Base-by-base conservation (phyloP, 768 basidiomycete species). In the Phlegmacium glaucopus region DNA sequence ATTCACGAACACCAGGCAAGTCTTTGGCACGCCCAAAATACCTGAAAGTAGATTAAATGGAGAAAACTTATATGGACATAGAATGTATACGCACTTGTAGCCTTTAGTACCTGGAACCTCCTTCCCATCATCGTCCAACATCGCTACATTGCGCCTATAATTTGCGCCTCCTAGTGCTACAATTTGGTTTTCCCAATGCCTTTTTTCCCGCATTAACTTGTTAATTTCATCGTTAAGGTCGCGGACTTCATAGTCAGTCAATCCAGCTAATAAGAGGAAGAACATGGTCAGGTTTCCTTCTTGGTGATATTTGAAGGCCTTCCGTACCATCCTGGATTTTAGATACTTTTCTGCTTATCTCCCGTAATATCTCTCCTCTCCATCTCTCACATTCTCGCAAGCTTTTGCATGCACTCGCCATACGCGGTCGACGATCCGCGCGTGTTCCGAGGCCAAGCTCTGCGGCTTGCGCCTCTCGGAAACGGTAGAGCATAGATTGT, bases 211-310 rank as follows among this genome's bases (percentile, higher is more conserved):
- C 77, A 99, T 72, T 11, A 96, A 72, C 61, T 86, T 90, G 75
- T 98, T 99, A 54, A 99, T 99, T 60, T 97, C 94, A 64, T 98
- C 94, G 62, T 99, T 99, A 36, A 97, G 60, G 63, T 97, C 95
- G 25, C 95, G 84, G 39, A 94, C 83, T 71, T 97, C 94, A 62
- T 97, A 97, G 72, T 97, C 93, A 18, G 89, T 88, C 64, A 97
- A 66, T 44, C 92, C 91, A 57, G 90, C 94, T 97, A 58, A 9
- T 46, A 39, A 2, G 5, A 22, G 5, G 22, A 22, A 22, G 5
- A 5, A 22, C 22, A 22, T 22, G 22, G 5, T 22, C 5, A 22
- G 22, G 3, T 22, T 22, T 22, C 22, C 22, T 22, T 22, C 5
- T 5, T 22, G 22, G 22, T 22, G 5, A 28, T 9, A 26, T 13